Percentiles rank a stretch among this genome's conserved stretches.
Conservation (phyloP, 495 filamentous ascomycete genomes). For the Talaromyces nanjingensis region DNA sequence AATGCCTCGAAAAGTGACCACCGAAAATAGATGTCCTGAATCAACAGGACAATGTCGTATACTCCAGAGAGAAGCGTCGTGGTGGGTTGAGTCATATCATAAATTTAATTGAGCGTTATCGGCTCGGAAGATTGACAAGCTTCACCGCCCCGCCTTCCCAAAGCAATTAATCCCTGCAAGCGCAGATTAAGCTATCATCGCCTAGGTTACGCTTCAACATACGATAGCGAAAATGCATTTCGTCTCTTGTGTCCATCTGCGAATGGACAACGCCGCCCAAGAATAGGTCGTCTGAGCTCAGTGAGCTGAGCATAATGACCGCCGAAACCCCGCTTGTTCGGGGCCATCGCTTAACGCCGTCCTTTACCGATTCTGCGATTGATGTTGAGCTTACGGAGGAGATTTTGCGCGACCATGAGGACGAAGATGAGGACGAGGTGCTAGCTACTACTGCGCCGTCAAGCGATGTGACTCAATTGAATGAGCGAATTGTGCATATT, state of each 20-base stretch:
- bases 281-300: neutral
- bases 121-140: neutral
- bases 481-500: conserved; percentile 22
- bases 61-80: neutral
- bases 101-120: neutral
- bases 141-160: neutral
- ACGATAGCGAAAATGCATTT: neutral
- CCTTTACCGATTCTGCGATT: conserved; percentile 13
- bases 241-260: neutral
- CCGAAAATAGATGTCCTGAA: neutral
- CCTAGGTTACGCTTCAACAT: neutral
- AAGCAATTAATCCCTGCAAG: neutral
- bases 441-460: neutral
- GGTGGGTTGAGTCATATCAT: neutral
- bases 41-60: neutral
- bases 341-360: conserved; percentile 7
- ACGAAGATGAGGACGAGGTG: no score
- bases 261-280: neutral
- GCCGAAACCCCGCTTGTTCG: neutral
- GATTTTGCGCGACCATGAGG: neutral
- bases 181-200: neutral
- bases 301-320: neutral
- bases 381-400: conserved; percentile 7
- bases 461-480: neutral
- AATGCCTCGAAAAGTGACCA: neutral